These are phyloP conservation scores for Nyctanthes arbortristis DNA, from an alignment of 257 asterid genomes.

Conservation along the genomic window DNA sequence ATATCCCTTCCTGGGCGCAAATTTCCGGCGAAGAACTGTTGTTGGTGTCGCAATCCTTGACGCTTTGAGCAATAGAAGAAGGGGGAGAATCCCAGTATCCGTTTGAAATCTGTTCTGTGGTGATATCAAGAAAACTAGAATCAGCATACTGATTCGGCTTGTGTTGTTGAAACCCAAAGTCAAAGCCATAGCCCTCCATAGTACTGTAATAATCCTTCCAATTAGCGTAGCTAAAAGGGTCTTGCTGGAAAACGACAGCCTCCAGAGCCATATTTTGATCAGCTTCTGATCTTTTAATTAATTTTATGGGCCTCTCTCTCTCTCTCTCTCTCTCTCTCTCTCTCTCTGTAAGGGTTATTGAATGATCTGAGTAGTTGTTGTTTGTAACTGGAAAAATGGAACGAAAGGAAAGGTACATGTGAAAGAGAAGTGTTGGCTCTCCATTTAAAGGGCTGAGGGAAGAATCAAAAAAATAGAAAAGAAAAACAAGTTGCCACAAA, in stretches of 20 bases:
- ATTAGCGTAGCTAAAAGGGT: conserved; percentile 41
- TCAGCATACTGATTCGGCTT: too few relatives aligned
- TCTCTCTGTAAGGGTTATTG: not conserved
- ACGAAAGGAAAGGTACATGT: conserved; percentile 20
- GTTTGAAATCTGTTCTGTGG: not conserved
- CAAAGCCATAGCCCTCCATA: conserved; percentile 23
- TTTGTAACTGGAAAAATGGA: conserved; percentile 5
- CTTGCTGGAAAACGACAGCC: conserved; percentile 50
- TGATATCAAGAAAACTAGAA: not conserved
- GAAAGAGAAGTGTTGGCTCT: conserved; percentile 9
- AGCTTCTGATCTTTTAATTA: too few relatives aligned
- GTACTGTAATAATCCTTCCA: conserved; percentile 31
- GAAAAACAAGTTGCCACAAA: conserved; percentile 36
- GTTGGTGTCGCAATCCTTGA: conserved; percentile 3
- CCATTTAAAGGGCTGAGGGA: conserved; percentile 43
- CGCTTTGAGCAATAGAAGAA: conserved; percentile 23
- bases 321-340: conserved; percentile 24
- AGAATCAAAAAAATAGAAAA: not conserved
- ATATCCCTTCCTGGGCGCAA: conserved; percentile 12
- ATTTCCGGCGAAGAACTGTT: conserved; percentile 34
- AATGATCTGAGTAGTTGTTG: not conserved
- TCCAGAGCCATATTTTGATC: conserved; percentile 58
- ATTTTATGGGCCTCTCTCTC: not conserved
- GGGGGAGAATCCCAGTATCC: conserved; percentile 35
- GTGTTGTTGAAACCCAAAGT: conserved; percentile 13